phyloP scores from a whole-genome alignment of 805 yeast species.

The Saturnispora zaruensis region DNA sequence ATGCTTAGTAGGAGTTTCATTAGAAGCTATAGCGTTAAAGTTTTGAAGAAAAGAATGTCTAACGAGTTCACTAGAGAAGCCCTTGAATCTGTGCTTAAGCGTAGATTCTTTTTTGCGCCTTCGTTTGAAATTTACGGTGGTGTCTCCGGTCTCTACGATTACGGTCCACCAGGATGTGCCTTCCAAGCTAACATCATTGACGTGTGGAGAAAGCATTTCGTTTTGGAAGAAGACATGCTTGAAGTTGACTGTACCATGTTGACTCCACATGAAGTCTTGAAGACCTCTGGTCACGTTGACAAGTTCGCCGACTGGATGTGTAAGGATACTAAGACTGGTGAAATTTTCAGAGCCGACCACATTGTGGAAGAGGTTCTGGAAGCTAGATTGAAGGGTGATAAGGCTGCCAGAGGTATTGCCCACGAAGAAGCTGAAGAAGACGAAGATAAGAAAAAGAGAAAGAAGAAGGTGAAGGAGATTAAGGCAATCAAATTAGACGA shows the following conservation, averaged over 20 bases:
- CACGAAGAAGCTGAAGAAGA: conserved; percentile 61
- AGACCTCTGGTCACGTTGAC: conserved; percentile 98
- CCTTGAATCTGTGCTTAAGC: conserved; percentile 82
- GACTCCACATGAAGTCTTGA: conserved; percentile 95
- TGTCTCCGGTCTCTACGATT: conserved; percentile 94
- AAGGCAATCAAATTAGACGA: conserved; percentile 83
- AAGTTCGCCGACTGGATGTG: conserved; percentile 99
- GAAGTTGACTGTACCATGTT: conserved; percentile 98
- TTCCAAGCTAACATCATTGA: conserved; percentile 94
- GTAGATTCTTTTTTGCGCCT: conserved; percentile 96
- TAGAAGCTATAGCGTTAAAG: conserved; percentile 4
- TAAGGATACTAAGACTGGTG: conserved; percentile 90
- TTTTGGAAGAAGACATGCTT: conserved; percentile 96
- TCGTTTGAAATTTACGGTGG: conserved; percentile 97
- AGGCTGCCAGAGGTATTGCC: conserved; percentile 86
- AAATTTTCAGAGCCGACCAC: conserved; percentile 97
- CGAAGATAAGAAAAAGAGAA: conserved; percentile 77
- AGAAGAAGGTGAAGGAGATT: conserved; percentile 94
- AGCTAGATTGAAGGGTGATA: conserved; percentile 92
- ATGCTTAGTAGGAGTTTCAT: conserved; percentile 1
- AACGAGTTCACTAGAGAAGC: conserved; percentile 66
- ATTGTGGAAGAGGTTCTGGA: conserved; percentile 96
- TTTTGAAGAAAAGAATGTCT: conserved; percentile 4
- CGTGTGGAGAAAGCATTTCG: conserved; percentile 95
- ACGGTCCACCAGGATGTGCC: conserved; percentile 99